Evolutionary conservation across 345 rosid species (phyloP).

Genomic region (Pelargonium nanum): DNA sequence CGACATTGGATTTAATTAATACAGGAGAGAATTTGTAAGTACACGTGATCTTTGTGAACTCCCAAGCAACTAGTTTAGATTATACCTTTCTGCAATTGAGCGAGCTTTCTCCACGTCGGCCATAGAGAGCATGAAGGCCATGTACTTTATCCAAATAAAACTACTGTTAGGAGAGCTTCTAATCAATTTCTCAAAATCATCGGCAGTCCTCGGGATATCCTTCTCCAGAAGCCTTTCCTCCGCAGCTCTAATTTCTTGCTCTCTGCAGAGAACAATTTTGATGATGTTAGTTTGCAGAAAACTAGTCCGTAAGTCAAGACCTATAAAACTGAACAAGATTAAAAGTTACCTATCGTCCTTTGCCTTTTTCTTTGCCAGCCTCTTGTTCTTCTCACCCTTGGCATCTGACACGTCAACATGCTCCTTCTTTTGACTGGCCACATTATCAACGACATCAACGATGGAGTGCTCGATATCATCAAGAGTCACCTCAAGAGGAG

Average conservation of each 20-base stretch:
- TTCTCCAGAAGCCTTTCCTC: constrained; percentile 78
- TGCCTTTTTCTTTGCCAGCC: constrained; percentile 44
- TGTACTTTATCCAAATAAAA: constrained; percentile 83
- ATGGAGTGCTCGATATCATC: constrained; percentile 51
- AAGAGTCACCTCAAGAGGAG: constrained; percentile 72
- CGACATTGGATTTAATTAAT: neutral
- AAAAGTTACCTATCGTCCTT: constrained; percentile 63
- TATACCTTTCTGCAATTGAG: constrained; percentile 82
- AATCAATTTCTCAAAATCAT: constrained; percentile 83
- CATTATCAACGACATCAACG: constrained; percentile 25
- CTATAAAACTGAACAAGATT: neutral
- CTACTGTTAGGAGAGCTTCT: constrained; percentile 94
- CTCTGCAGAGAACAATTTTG: constrained; percentile 39
- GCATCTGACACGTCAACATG: constrained; percentile 17
- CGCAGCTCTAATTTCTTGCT: constrained; percentile 74
- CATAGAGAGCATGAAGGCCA: constrained; percentile 72
- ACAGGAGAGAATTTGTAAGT: neutral
- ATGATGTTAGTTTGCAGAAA: constrained; percentile 5
- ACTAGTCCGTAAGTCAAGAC: constrained; percentile 1
- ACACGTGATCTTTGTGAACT: neutral
- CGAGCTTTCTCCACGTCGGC: constrained; percentile 89
- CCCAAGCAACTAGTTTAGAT: neutral
- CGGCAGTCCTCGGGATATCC: constrained; percentile 70
- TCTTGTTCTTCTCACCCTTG: constrained; percentile 38
- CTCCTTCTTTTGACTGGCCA: constrained; percentile 22